phyloP scores from a whole-genome alignment of 495 filamentous ascomycete genomes.

The Hypoxylon fragiforme region DNA sequence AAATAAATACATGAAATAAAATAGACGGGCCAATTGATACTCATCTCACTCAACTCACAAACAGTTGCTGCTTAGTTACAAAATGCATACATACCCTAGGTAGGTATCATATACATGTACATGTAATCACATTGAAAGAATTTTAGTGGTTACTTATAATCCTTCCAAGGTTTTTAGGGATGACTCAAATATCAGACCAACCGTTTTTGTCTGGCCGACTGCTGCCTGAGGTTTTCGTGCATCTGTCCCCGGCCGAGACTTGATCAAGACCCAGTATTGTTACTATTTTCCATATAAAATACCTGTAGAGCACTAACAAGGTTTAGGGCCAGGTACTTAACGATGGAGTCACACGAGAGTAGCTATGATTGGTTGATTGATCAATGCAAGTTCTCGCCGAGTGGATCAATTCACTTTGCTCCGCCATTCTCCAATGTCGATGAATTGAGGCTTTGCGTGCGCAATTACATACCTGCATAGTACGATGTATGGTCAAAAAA shows the following conservation, averaged over 20 bases:
- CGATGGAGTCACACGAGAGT: neutral
- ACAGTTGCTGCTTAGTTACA: too few relatives aligned
- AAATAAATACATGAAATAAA: too few relatives aligned
- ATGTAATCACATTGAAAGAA: too few relatives aligned
- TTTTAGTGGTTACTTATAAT: too few relatives aligned
- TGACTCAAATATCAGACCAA: slow-evolving; percentile 20
- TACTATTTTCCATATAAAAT: neutral
- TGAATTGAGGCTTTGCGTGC: slow-evolving; percentile 36
- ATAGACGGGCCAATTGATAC: too few relatives aligned
- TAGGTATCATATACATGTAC: too few relatives aligned
- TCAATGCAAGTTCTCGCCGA: slow-evolving; percentile 25
- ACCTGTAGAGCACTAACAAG: slow-evolving; percentile 15
- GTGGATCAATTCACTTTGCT: slow-evolving; percentile 32
- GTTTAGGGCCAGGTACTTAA: slow-evolving; percentile 6
- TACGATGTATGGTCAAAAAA: too few relatives aligned
- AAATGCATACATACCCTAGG: too few relatives aligned
- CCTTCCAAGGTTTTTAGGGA: neutral
- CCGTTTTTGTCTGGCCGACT: slow-evolving; percentile 32
- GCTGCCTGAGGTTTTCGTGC: slow-evolving; percentile 23
- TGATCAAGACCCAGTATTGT: slow-evolving; percentile 7
- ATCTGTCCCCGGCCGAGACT: slow-evolving; percentile 9
- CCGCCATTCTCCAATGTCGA: slow-evolving; percentile 32
- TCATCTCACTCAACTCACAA: too few relatives aligned
- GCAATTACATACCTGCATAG: too few relatives aligned
- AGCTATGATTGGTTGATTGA: slow-evolving; percentile 12